Evolutionary conservation across 2,329 filamentous ascomycete species (phyloP).

Genomic region (Paracoccidioides brasiliensis): DNA sequence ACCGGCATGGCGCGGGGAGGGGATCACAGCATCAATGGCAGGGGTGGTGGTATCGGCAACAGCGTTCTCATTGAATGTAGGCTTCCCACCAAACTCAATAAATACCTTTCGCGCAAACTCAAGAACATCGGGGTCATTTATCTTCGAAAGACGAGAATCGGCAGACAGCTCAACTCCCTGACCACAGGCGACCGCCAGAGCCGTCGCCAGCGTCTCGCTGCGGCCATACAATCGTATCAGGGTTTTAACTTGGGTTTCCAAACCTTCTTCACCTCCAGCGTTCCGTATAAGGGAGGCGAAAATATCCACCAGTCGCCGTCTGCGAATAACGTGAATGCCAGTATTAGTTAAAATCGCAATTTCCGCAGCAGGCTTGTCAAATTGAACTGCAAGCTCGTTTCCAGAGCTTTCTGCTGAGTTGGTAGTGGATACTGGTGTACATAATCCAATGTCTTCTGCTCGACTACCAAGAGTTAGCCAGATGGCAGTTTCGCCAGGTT

Average conservation of each 20-base stretch:
- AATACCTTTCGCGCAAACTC: slow-evolving; percentile 78
- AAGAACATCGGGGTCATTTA: slow-evolving; percentile 72
- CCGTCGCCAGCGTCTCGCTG: slow-evolving; percentile 77
- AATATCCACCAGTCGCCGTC: slow-evolving; percentile 77
- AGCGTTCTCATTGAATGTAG: slow-evolving; percentile 68
- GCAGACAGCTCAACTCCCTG: slow-evolving; percentile 70
- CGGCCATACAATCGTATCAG: slow-evolving; percentile 80
- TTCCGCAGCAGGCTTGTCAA: slow-evolving; percentile 68
- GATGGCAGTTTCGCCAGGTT: slow-evolving; percentile 65
- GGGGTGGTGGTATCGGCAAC: slow-evolving; percentile 46
- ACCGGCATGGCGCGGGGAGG: slow-evolving; percentile 81
- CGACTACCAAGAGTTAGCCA: slow-evolving; percentile 64
- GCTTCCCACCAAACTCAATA: slow-evolving; percentile 82
- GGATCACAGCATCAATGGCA: slow-evolving; percentile 67
- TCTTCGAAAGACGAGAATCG: slow-evolving; percentile 54
- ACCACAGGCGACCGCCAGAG: slow-evolving; percentile 86
- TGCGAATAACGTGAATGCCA: slow-evolving; percentile 73
- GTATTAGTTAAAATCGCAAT: slow-evolving; percentile 85
- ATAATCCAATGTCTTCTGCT: slow-evolving; percentile 65
- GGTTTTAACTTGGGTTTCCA: slow-evolving; percentile 68
- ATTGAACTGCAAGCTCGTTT: slow-evolving; percentile 94
- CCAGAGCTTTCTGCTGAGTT: slow-evolving; percentile 65
- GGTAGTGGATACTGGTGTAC: slow-evolving; percentile 59
- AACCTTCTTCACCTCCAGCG: slow-evolving; percentile 56
- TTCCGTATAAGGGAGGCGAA: slow-evolving; percentile 71